Evolutionary conservation across 2,329 filamentous ascomycete species (phyloP), one percentile per base, ranked within the genome.

Genomic region (Xylariaceae sp.): DNA sequence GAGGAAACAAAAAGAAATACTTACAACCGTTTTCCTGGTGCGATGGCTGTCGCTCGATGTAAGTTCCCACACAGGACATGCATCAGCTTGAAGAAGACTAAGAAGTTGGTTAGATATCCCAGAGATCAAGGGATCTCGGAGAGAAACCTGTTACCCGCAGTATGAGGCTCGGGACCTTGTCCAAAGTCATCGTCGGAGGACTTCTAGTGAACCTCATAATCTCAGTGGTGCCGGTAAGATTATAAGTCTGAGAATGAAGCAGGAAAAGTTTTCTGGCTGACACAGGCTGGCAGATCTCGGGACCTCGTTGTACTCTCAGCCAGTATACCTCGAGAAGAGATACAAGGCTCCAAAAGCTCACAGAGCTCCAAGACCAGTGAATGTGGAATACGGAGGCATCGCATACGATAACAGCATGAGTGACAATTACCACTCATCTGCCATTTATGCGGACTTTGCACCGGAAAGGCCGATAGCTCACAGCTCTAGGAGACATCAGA

Each of bases 11-110:
- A 47, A n/a, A 38, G 18, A 36, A 53, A 49, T 45, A 43, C 42
- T 42, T 36, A 42, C 55, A 53, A 27, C 22, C 7, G 22, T 44
- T 53, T 53, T 52, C 51, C 45, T 47, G 44, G 31, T 43, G 47
- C 12, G 18, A 54, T 48, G 38, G 51, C 47, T 49, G 38, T 39
- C 47, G 36, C 50, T 41, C 30, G 47, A 22, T 41, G 56, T 61
- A 39, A 58, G 58, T 51, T 9, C 17, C 39, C 43, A 45, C 39
- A 19, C 33, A 49, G 46, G 22, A 39, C 15, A 36, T 32, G 51
- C 40, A 43, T 38, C 47, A 18, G 27, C 38, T 11, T 12, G 32
- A 36, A 38, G 17, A 47, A 40, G 17, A 42, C 48, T 59, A n/a
- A 59, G 5, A 2, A 33, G n/a, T 32, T 15, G 39, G 35, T 31